Evolutionary conservation across 345 rosid species (phyloP).

Genomic region (Noccaea bulbosa): DNA sequence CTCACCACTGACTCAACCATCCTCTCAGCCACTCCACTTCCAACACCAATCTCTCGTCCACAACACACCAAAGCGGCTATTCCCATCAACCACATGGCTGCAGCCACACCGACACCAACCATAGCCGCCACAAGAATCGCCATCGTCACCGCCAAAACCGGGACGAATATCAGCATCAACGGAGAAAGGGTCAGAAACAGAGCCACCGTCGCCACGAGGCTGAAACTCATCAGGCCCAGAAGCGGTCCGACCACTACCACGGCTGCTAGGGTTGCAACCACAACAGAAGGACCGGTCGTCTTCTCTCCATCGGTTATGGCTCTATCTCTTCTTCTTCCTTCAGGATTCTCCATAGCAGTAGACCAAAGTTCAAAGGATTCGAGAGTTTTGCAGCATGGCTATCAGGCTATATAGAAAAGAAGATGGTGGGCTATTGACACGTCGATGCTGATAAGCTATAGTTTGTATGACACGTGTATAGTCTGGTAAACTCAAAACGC

Average conservation of each 20-base stretch:
- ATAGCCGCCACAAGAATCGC: slow-evolving; percentile 40
- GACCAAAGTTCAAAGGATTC: not conserved
- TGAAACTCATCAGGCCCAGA: slow-evolving; percentile 47
- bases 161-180: slow-evolving; percentile 48
- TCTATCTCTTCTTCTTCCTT: slow-evolving; percentile 31
- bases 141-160: slow-evolving; percentile 40
- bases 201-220: slow-evolving; percentile 44
- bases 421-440: slow-evolving; percentile 23
- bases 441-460: slow-evolving; percentile 29
- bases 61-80: slow-evolving; percentile 43
- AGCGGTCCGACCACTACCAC: slow-evolving; percentile 47
- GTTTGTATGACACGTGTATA: slow-evolving; percentile 6
- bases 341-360: slow-evolving; percentile 34
- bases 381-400: slow-evolving; percentile 12
- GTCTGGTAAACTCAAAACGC: slow-evolving; percentile 21
- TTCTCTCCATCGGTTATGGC: slow-evolving; percentile 12
- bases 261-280: slow-evolving; percentile 40
- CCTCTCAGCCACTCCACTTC: slow-evolving; percentile 33
- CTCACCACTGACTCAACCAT: slow-evolving; percentile 31
- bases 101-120: slow-evolving; percentile 47
- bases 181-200: slow-evolving; percentile 49
- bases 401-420: slow-evolving; percentile 28
- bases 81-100: slow-evolving; percentile 47
- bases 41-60: slow-evolving; percentile 31
- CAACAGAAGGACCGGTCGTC: slow-evolving; percentile 4